Conservation (phyloP, 129 eudicot species). For the Flaveria brownii region DNA sequence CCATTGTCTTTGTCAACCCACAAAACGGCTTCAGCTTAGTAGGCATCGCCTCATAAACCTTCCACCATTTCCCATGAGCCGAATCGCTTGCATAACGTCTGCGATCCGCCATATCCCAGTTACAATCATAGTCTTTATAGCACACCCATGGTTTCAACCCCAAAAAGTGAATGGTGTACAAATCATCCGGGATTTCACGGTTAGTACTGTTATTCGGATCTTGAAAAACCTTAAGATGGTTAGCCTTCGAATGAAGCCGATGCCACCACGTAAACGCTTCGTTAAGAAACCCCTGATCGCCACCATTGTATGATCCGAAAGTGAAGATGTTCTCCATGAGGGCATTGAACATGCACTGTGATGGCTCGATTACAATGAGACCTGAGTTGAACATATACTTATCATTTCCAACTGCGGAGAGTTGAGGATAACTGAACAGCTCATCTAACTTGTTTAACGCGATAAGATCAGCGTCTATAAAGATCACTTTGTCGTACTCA, state of each 20-base stretch:
- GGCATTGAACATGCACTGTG: slow-evolving; percentile 55
- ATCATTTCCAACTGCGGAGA: slow-evolving; percentile 57
- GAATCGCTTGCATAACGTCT: slow-evolving; percentile 59
- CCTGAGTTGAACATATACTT: slow-evolving; percentile 69
- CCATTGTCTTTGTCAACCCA: slow-evolving; percentile 44
- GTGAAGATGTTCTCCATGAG: slow-evolving; percentile 47
- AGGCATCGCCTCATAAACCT: slow-evolving; percentile 56
- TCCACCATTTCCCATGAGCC: slow-evolving; percentile 72
- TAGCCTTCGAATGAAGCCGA: slow-evolving; percentile 49
- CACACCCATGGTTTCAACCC: slow-evolving; percentile 90
- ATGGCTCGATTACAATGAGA: slow-evolving; percentile 65
- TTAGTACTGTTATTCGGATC: neutral
- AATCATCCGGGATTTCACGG: slow-evolving; percentile 30
- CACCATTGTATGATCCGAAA: slow-evolving; percentile 68
- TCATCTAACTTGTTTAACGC: slow-evolving; percentile 54
- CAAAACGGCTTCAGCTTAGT: slow-evolving; percentile 45
- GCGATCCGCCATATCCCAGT: slow-evolving; percentile 54
- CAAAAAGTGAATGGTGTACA: slow-evolving; percentile 54
- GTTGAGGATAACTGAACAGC: slow-evolving; percentile 57
- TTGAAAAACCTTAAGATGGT: slow-evolving; percentile 47
- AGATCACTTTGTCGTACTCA: slow-evolving; percentile 63
- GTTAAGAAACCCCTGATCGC: slow-evolving; percentile 81
- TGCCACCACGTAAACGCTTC: slow-evolving; percentile 87
- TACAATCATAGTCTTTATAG: slow-evolving; percentile 73
- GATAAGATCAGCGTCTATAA: slow-evolving; percentile 70